These are phyloP conservation scores for Salix viminalis DNA, from an alignment of 345 rosid species.

Conservation along the genomic window DNA sequence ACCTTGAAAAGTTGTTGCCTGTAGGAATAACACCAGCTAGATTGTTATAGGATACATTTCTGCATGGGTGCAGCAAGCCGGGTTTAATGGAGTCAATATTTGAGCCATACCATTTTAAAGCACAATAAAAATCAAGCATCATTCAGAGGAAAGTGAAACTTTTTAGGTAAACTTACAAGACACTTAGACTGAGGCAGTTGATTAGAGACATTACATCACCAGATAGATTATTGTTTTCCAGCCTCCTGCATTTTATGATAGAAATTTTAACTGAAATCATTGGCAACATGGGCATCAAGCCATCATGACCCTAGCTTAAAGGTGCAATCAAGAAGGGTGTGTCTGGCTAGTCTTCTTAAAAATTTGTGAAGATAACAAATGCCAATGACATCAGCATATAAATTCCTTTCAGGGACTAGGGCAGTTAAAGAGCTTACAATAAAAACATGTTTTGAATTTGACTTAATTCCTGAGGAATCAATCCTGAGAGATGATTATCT, in stretches of 20 bases:
- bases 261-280: neutral
- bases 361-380: neutral
- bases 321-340: neutral
- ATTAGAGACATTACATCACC: conserved; percentile 64
- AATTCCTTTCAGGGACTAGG: neutral
- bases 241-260: conserved; percentile 47
- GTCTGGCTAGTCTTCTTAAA: neutral
- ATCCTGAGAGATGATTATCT: conserved; percentile 67
- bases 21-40: conserved; percentile 73
- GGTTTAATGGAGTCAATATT: neutral
- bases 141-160: neutral
- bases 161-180: conserved; percentile 45
- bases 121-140: neutral
- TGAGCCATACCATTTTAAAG: neutral
- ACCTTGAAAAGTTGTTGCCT: conserved; percentile 72
- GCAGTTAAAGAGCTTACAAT: conserved; percentile 41
- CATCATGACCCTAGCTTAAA: neutral
- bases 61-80: conserved; percentile 22
- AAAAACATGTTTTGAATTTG: conserved; percentile 67
- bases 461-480: conserved; percentile 73
- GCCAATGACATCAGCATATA: neutral
- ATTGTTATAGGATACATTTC: conserved; percentile 83
- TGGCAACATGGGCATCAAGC: neutral
- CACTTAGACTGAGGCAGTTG: conserved; percentile 65
- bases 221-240: conserved; percentile 75